phyloP scores from a whole-genome alignment of 805 yeast species.

The Myxozyma nipponensis region DNA sequence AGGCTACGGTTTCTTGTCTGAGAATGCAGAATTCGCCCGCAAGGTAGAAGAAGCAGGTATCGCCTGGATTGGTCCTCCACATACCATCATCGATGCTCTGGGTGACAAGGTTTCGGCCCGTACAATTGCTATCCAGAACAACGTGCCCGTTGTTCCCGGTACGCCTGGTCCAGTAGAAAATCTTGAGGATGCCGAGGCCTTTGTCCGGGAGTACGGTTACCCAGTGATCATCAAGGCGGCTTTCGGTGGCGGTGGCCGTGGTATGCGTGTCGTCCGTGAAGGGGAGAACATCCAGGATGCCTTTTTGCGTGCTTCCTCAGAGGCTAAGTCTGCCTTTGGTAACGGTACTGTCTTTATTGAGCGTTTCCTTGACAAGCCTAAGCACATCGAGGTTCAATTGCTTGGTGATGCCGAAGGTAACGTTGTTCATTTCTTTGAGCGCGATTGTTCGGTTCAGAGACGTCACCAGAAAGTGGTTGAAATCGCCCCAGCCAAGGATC shows the following conservation, averaged over 20 bases:
- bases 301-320: conserved; percentile 87
- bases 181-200: conserved; percentile 70
- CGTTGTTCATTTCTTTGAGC: conserved; percentile 90
- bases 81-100: conserved; percentile 82
- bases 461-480: conserved; percentile 99
- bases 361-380: conserved; percentile 90
- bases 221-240: conserved; percentile 99
- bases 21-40: conserved; percentile 88
- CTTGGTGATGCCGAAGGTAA: conserved; percentile 92
- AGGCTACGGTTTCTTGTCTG: conserved; percentile 86
- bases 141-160: conserved; percentile 95
- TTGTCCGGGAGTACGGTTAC: conserved; percentile 80
- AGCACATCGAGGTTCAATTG: conserved; percentile 96
- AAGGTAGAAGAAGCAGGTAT: conserved; percentile 88
- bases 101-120: conserved; percentile 98
- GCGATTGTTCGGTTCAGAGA: conserved; percentile 99
- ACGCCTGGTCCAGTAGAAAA: conserved; percentile 93
- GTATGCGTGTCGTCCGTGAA: conserved; percentile 98
- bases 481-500: conserved; percentile 93
- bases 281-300: conserved; percentile 93
- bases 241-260: conserved; percentile 99
- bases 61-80: conserved; percentile 94
- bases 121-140: conserved; percentile 70
- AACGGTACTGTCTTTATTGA: conserved; percentile 98
- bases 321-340: conserved; percentile 94